Base-by-base conservation (phyloP, 208 protist genomes). In the Acanthamoeba culbertsoni region DNA sequence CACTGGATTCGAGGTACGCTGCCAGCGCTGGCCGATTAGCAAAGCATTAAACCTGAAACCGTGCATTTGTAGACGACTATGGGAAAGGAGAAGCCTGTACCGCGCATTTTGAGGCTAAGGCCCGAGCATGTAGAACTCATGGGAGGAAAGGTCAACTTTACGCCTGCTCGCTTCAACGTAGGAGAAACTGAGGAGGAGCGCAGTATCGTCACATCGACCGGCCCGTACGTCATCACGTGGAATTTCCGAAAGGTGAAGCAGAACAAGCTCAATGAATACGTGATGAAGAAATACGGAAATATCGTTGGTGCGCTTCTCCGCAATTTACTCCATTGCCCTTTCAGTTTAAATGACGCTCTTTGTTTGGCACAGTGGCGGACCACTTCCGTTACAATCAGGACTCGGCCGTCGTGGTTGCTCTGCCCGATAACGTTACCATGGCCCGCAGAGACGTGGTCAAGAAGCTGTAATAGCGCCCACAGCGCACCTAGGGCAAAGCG, bases 191-290 rank as follows among this genome's bases (percentile, higher is more conserved):
- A 93, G n/a, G n/a, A 40, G 4, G 95, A 96, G 65, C 91, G 59
- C 6, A 82, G 45, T 16, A 97, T 97, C 31, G 92, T 97, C 14
- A 97, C 96, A 2, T 92, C 86, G 18, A 96, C 92, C 12, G 96
- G 96, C 37, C 62, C 77, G 16, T 97, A 94, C 71, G 55, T 97
- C 6, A 86, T 97, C 53, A 97, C 96, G 26, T 97, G 96, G 96
- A 96, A 97, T 35, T 97, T 97, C 46, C 65, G 86, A 46, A 97
- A 96, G 75, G 93, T 96, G 10, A 95, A 94, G 42, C 48, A 65
- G 20, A 96, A 93, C 37, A 73, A 92, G 33, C 92, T 96, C 42
- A 35, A 94, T 28, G 92, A 94, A 10, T 96, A 95, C 48, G 55
- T 91, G 46, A 94, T 96, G 28, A 94, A 95, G 94, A 73, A 96